Conservation (phyloP, 768 basidiomycete species). For the Collybia sp. region DNA sequence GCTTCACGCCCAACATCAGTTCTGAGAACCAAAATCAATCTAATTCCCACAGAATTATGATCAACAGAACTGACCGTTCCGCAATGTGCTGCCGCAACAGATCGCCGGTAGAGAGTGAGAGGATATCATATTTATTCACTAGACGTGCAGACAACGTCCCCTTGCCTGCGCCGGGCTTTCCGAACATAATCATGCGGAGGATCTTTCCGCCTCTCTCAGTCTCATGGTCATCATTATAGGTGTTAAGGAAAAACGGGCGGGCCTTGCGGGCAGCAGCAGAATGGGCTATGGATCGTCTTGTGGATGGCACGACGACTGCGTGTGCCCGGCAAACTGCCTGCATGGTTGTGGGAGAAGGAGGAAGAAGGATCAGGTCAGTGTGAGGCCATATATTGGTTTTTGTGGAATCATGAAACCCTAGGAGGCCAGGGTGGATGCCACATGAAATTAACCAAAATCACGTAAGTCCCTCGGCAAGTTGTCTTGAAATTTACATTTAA, state of each 20-base stretch:
- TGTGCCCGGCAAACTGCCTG: slow-evolving; percentile 6
- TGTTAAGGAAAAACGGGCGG: slow-evolving; percentile 47
- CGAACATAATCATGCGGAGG: slow-evolving; percentile 72
- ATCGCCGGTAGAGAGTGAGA: slow-evolving; percentile 80
- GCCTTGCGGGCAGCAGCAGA: slow-evolving; percentile 33
- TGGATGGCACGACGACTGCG: slow-evolving; percentile 2
- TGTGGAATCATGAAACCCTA: too few relatives aligned
- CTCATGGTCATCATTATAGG: slow-evolving; percentile 29
- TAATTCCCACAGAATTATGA: too few relatives aligned
- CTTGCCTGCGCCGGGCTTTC: slow-evolving; percentile 82
- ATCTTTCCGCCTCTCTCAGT: slow-evolving; percentile 31
- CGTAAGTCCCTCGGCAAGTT: too few relatives aligned
- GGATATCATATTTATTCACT: slow-evolving; percentile 75
- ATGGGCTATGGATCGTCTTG: slow-evolving; percentile 19
- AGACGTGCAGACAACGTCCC: slow-evolving; percentile 78
- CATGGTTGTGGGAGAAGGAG: slow-evolving; percentile 6
- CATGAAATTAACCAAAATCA: too few relatives aligned
- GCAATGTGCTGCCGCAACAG: slow-evolving; percentile 80
- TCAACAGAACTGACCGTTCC: slow-evolving; percentile 30
- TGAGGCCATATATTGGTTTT: too few relatives aligned
- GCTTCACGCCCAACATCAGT: slow-evolving; percentile 72
- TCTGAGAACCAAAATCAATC: background rate
- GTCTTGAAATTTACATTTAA: too few relatives aligned
- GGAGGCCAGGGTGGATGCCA: too few relatives aligned
- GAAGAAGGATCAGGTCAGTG: background rate